Base-by-base conservation (phyloP, 495 filamentous ascomycete species). In the Daldinia caldariorum region DNA sequence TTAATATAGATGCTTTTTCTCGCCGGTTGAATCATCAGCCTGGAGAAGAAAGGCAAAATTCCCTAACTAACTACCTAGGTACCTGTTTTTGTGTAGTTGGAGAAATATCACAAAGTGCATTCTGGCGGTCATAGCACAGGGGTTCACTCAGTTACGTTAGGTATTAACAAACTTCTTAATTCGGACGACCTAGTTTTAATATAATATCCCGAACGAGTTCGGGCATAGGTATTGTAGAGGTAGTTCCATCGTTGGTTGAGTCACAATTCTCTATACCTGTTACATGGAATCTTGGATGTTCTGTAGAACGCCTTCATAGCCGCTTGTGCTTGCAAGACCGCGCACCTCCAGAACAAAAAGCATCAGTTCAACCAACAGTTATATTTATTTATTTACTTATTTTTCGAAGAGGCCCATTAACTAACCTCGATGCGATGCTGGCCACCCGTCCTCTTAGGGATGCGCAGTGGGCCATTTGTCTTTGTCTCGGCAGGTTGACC, bases 381-480 rank as follows among this genome's bases (percentile, higher is more conserved):
- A 4, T n/a, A n/a, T n/a, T n/a, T n/a, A n/a, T n/a, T n/a, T n/a
- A n/a, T n/a, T n/a, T n/a, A n/a, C n/a, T n/a, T n/a, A n/a, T n/a
- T n/a, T n/a, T 14, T 69, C 39, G 6, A 39, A 56, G 34, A 45
- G 20, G 37, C 18, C 62, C 20, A 54, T 35, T 71, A 67, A 45
- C 47, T 62, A 31, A 68, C 65, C 49, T 66, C 61, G 31, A 72
- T 66, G 12, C 32, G 65, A 39, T 72, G 70, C 1, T 55, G 22
- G 9, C 70, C 70, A 18, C 65, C 53, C 12, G 16, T 50, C 6
- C 57, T 57, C 26, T 41, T 26, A 16, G 18, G 49, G 7, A 65
- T 66, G n/a, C 64, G 58, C 37, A 66, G 45, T n/a, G 62, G 56
- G 37, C 51, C 58, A n/a, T 66, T 35, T 26, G 61, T 61, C 18